These are phyloP conservation scores for Quercus glauca DNA, from an alignment of 306 rosid genomes.

Conservation along the genomic window DNA sequence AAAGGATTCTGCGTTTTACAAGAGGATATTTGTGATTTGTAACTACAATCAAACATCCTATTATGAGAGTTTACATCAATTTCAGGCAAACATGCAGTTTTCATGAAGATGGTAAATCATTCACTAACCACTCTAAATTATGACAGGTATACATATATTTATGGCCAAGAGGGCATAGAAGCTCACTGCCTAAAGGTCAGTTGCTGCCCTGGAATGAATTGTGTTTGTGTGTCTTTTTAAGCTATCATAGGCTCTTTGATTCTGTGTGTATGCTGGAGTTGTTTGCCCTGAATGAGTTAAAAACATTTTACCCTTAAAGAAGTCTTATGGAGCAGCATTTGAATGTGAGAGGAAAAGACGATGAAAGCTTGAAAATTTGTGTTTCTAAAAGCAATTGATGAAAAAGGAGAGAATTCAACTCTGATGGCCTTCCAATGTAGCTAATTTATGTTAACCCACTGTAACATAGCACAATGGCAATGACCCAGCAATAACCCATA, in stretches of 20 bases:
- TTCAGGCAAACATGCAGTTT: background rate
- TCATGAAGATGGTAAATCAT: background rate
- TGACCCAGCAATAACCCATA: too few species aligned
- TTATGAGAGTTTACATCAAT: background rate
- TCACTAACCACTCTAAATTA: conserved; percentile 23
- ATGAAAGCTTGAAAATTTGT: too few species aligned
- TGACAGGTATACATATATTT: conserved; percentile 73
- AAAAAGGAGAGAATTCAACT: too few species aligned
- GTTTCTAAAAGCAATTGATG: too few species aligned
- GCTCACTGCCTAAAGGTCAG: conserved; percentile 94
- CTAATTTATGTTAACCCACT: too few species aligned
- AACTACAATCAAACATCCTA: too few species aligned
- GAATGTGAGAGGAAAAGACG: too few species aligned
- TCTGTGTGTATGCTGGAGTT: background rate
- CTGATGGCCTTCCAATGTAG: too few species aligned
- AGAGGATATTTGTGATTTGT: background rate
- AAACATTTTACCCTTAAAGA: background rate
- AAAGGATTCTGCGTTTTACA: background rate
- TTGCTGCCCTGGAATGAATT: background rate
- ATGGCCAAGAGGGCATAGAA: conserved; percentile 73
- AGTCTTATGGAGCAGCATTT: too few species aligned
- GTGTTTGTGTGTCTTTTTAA: conserved; percentile 3
- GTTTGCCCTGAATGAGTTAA: background rate
- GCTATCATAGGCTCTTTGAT: background rate
- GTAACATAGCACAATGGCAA: too few species aligned